Evolutionary conservation across 2,329 filamentous ascomycete species (phyloP), one percentile per base, ranked within the genome.

Genomic region (Endoconidiophora polonica): DNA sequence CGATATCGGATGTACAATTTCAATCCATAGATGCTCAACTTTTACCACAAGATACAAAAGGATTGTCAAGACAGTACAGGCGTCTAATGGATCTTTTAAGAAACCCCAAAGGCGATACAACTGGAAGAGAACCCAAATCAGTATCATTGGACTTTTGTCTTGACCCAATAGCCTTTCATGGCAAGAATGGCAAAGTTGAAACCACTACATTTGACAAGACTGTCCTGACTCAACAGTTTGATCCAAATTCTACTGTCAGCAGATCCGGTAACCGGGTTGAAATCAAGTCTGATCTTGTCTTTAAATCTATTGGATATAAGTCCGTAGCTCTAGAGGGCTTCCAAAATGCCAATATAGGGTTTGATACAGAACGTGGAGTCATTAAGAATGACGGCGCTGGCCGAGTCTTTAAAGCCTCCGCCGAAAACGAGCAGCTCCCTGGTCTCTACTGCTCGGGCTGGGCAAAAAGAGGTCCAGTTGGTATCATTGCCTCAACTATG

Each of bases 401-500:
- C 0, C 78, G 91, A 46, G 76, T 93, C 18, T 62, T 62, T 50
- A 33, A 39, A 33, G 16, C 33, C n/a, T 46, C 37, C 9, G 20
- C 39, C 9, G 16, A 36, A 18, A 68, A 58, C 59, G 68, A 57
- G 57, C 64, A 56, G 10, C 68, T 56, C 60, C 77, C 81, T 0
- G 86, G 90, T 0, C 64, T 94, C 24, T 98, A 98, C 65, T 94
- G 87, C 56, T 84, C 90, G 14, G 91, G 91, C 0, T 98, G 91
- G 91, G 87, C 95, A 7, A 96, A 96, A 67, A 77, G 83, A 36
- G 91, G 91, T 0, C 90, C 91, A 0, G 95, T 87, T 0, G 91
- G 91, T 2, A 88, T 96, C 3, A 98, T 98, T 62, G 90, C 90
- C 1, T 87, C 82, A 26, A 98, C 91, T 0, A 94, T 98, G 86